phyloP scores from a whole-genome alignment of 2,329 filamentous ascomycete species.

The Sarocladium brachiariae region DNA sequence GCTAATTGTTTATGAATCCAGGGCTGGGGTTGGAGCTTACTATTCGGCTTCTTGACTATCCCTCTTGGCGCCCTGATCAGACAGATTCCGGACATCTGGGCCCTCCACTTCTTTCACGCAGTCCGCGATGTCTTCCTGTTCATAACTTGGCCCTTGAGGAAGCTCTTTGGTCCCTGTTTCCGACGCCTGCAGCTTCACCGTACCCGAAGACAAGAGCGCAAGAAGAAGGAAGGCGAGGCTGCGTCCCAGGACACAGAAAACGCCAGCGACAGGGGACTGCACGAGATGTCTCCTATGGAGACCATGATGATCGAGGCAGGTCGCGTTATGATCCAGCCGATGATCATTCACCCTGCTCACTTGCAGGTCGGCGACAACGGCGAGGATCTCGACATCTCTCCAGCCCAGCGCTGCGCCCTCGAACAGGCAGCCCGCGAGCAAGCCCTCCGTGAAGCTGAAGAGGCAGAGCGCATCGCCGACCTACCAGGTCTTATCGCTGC shows the following conservation, averaged over 20 bases:
- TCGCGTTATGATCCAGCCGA: not conserved
- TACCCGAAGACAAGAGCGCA: not conserved
- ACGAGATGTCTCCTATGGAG: slow-evolving; percentile 8
- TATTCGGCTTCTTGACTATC: slow-evolving; percentile 61
- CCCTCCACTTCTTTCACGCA: not conserved
- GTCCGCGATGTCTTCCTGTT: not conserved
- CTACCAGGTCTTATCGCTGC: not conserved
- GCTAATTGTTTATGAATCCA: too few species aligned
- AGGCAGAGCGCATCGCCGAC: slow-evolving; percentile 1
- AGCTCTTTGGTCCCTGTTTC: slow-evolving; percentile 4
- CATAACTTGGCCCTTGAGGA: not conserved
- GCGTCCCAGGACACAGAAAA: slow-evolving; percentile 1
- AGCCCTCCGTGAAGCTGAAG: slow-evolving; percentile 2
- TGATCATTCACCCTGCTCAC: slow-evolving; percentile 9
- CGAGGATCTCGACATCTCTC: slow-evolving; percentile 8
- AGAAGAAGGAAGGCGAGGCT: slow-evolving; percentile 5
- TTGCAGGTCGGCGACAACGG: slow-evolving; percentile 5
- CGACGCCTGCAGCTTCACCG: not conserved
- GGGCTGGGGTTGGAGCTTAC: slow-evolving; percentile 64
- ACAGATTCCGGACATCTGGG: slow-evolving; percentile 29
- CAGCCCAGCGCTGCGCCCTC: slow-evolving; percentile 2
- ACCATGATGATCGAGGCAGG: slow-evolving; percentile 7
- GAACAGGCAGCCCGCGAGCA: slow-evolving; percentile 3
- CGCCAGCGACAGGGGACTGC: not conserved
- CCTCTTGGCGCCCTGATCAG: slow-evolving; percentile 46